Evolutionary conservation across 2,329 filamentous ascomycete genomes (phyloP), one percentile per base, ranked within the genome.

Genomic region (Alternaria metachromatica): DNA sequence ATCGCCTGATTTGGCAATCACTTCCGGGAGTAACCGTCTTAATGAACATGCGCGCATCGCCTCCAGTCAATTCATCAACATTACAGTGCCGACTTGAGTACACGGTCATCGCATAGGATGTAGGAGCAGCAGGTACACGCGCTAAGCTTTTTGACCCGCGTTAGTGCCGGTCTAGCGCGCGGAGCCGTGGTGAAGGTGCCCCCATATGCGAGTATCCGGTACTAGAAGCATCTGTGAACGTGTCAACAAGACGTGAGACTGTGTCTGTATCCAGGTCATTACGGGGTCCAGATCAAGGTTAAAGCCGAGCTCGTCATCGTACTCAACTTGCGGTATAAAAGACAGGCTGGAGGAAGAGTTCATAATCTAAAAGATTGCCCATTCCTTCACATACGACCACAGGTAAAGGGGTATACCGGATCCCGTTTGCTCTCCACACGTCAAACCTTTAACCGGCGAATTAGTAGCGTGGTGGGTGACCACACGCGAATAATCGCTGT

Each of bases 361-460:
- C 13, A 37, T 37, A 9, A 1, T 5, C 0, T 0, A 1, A 37
- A 2, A 37, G 7, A 37, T n/a, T 37, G 6, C 33, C 3, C 1
- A 3, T 2, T 41, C 15, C 8, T 41, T 41, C 15, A 41, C 15
- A 41, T 41, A 41, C 37, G 37, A 41, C 37, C 37, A 37, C 21
- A 21, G 21, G 21, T 21, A 21, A 21, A 21, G 21, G 21, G 21
- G 21, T 21, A 21, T 21, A 21, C 21, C 21, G 21, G 21, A 21
- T 21, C 21, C 21, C 21, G 21, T 21, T 21, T 21, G 21, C 21
- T 21, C 21, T 21, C 21, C 21, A 21, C 21, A 21, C 21, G 21
- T 21, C 21, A 21, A 21, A 21, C 21, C 21, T 21, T 21, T 21
- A 5, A 21, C 33, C 15, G 37, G 37, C 37, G 15, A 5, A 41